Evolutionary conservation across 257 asterid species (phyloP).

Genomic region (Lithospermum erythrorhizon): DNA sequence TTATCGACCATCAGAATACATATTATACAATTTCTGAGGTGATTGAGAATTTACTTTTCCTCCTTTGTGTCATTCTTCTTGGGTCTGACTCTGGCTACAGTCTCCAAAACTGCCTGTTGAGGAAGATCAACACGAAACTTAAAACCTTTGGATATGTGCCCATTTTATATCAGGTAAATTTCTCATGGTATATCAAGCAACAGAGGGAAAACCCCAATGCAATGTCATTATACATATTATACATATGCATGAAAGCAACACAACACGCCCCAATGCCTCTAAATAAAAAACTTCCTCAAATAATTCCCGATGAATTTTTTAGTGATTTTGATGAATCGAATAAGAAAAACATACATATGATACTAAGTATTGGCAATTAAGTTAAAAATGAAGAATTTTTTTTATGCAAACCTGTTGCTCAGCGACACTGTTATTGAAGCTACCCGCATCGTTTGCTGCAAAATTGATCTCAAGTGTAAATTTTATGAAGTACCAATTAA

Average conservation of each 20-base stretch:
- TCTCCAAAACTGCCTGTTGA: conserved; percentile 89
- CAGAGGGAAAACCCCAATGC: background rate
- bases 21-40: conserved; percentile 5
- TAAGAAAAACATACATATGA: too few species aligned
- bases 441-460: conserved; percentile 85
- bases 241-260: background rate
- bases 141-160: background rate
- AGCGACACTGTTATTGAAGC: conserved; percentile 95
- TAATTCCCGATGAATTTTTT: too few species aligned
- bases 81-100: conserved; percentile 92
- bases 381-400: conserved; percentile 9
- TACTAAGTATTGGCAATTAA: background rate
- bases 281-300: too few species aligned
- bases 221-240: background rate
- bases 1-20: conserved; percentile 11
- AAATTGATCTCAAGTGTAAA: conserved; percentile 19
- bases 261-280: too few species aligned
- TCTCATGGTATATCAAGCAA: too few species aligned
- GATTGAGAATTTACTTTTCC: conserved; percentile 47
- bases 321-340: too few species aligned
- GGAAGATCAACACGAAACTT: conserved; percentile 4
- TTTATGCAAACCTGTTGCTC: conserved; percentile 75
- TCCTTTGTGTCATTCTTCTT: conserved; percentile 97
- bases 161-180: too few species aligned
- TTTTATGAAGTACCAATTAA: background rate